These are phyloP conservation scores for Jamesozyma jinghongensis DNA, from an alignment of 805 yeast species.

Conservation along the genomic window DNA sequence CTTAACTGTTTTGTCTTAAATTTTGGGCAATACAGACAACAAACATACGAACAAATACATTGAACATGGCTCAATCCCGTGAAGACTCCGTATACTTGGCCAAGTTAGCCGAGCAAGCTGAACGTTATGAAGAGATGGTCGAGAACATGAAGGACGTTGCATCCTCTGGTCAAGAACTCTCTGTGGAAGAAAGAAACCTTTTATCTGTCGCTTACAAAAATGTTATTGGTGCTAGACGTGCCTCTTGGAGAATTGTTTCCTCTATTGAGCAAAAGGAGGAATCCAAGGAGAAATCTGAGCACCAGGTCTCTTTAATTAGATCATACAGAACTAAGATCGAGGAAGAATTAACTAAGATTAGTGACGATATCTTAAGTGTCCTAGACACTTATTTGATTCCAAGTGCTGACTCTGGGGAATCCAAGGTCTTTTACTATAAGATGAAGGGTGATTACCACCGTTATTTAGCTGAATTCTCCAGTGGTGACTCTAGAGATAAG, in stretches of 20 bases:
- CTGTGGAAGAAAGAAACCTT: constrained; percentile 96
- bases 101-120: constrained; percentile 98
- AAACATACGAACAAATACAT: constrained; percentile 20
- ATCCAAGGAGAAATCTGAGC: constrained; percentile 77
- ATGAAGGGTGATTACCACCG: constrained; percentile 99
- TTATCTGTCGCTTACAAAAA: constrained; percentile 96
- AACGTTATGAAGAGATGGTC: constrained; percentile 99
- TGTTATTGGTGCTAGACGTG: constrained; percentile 98
- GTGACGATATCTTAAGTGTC: constrained; percentile 87
- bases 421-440: constrained; percentile 95
- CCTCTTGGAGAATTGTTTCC: constrained; percentile 98
- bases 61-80: constrained; percentile 63
- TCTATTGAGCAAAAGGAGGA: constrained; percentile 98
- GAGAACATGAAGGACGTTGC: constrained; percentile 98
- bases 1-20: neutral
- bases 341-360: constrained; percentile 81
- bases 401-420: constrained; percentile 92
- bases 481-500: constrained; percentile 81
- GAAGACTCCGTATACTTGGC: constrained; percentile 98
- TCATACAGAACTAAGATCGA: constrained; percentile 94
- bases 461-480: constrained; percentile 94
- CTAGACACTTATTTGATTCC: constrained; percentile 86
- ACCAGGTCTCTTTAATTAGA: constrained; percentile 82
- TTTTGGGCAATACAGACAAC: neutral
- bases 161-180: constrained; percentile 86